phyloP scores from a whole-genome alignment of 306 rosid genomes.

The Sicyos baderoa region DNA sequence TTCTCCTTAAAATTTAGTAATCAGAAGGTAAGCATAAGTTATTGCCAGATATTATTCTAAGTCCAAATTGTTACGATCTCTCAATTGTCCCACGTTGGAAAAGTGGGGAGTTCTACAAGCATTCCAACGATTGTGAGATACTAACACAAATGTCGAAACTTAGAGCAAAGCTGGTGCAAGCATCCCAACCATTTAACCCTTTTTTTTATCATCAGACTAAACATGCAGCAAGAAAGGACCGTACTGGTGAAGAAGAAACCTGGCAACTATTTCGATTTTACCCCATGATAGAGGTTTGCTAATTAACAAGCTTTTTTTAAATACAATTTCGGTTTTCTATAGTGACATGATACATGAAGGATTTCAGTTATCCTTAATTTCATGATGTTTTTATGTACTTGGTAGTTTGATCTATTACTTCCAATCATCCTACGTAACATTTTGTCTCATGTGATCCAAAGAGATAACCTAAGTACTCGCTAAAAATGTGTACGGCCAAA shows the following conservation, averaged over 20 bases:
- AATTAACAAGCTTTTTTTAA: slow-evolving; percentile 11
- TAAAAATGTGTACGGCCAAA: background rate
- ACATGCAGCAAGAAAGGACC: slow-evolving; percentile 74
- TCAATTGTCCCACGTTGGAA: too few relatives aligned
- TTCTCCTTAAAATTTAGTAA: slow-evolving; percentile 79
- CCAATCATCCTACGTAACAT: background rate
- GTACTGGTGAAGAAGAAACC: slow-evolving; percentile 64
- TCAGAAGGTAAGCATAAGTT: slow-evolving; percentile 49
- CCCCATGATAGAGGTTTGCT: slow-evolving; percentile 75
- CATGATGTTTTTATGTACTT: background rate
- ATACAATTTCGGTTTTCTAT: background rate
- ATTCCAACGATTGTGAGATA: too few relatives aligned
- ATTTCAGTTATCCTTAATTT: background rate
- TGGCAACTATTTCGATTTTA: slow-evolving; percentile 86
- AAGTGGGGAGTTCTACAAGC: too few relatives aligned
- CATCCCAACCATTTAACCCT: slow-evolving; percentile 9
- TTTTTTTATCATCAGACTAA: slow-evolving; percentile 39
- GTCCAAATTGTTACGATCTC: too few relatives aligned
- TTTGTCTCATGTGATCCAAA: background rate
- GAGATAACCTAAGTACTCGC: background rate
- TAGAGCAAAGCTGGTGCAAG: background rate
- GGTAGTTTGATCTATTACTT: background rate
- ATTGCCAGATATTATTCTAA: slow-evolving; percentile 15
- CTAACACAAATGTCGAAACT: too few relatives aligned
- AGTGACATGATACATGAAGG: background rate